Percentiles rank a stretch among this genome's conserved stretches.
These are phyloP conservation scores for Trichoderma harzianum DNA, from an alignment of 2,329 filamentous ascomycete genomes.

Conservation along the genomic window DNA sequence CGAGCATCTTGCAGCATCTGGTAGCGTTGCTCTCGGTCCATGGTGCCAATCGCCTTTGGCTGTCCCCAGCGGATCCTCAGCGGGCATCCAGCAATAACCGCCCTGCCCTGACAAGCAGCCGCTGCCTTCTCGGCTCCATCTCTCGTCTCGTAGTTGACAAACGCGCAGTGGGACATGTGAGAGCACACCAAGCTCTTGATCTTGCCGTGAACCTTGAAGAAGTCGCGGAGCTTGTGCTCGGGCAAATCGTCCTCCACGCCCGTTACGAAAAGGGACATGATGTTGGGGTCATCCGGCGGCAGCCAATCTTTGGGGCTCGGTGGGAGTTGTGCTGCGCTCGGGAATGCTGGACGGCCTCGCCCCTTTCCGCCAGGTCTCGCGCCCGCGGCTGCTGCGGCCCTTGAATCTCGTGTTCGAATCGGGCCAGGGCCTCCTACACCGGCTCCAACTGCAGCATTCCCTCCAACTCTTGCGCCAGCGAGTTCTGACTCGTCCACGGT, in stretches of 20 bases:
- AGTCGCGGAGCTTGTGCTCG: constrained; percentile 84
- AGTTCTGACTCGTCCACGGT: constrained; percentile 58
- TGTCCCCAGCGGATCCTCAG: constrained; percentile 88
- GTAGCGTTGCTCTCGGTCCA: constrained; percentile 81
- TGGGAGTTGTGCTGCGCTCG: constrained; percentile 68
- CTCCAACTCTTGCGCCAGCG: constrained; percentile 38
- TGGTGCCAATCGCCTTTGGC: constrained; percentile 84
- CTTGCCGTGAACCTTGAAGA: constrained; percentile 85
- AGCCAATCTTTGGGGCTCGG: constrained; percentile 81
- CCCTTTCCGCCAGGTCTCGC: constrained; percentile 43
- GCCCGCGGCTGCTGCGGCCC: constrained; percentile 49
- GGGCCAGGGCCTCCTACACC: constrained; percentile 66
- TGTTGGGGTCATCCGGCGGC: constrained; percentile 77
- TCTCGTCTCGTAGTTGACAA: constrained; percentile 87
- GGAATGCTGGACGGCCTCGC: constrained; percentile 56
- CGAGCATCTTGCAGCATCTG: constrained; percentile 74
- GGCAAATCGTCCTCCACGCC: constrained; percentile 95
- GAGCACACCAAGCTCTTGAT: constrained; percentile 92
- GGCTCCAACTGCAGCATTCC: constrained; percentile 50
- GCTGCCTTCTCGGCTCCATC: constrained; percentile 84
- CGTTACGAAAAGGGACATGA: constrained; percentile 91
- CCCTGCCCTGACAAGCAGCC: constrained; percentile 78
- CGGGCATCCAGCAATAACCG: constrained; percentile 87
- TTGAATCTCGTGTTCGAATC: constrained; percentile 69
- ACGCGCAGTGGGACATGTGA: constrained; percentile 95